Evolutionary conservation across 495 filamentous ascomycete genomes (phyloP).

Genomic region (Podospora bellae-mahoneyi): DNA sequence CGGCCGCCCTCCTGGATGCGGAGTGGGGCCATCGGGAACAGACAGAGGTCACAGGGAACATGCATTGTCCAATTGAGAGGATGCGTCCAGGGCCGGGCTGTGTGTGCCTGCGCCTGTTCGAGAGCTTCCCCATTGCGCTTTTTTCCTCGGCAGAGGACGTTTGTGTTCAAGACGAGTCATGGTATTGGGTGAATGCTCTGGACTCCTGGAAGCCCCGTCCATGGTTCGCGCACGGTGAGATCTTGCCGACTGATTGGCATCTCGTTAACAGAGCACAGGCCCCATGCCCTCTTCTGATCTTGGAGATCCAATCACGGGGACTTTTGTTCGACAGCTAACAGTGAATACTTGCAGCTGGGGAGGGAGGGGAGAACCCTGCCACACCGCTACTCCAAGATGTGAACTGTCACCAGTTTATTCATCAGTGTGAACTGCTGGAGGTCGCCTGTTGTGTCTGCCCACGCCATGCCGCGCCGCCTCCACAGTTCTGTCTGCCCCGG

Average conservation of each 20-base stretch:
- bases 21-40: conserved; percentile 3
- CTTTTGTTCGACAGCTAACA: neutral
- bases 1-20: neutral
- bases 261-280: neutral
- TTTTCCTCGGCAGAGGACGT: conserved; percentile 3
- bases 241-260: neutral
- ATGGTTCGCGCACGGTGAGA: neutral
- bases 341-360: neutral
- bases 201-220: neutral
- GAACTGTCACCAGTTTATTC: neutral
- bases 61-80: neutral
- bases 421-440: neutral
- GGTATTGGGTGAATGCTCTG: neutral
- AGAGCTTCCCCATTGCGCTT: neutral
- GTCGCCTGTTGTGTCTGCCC: neutral
- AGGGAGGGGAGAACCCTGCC: conserved; percentile 5
- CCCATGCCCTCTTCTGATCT: too few species aligned
- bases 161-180: neutral
- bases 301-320: neutral
- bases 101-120: neutral
- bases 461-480: neutral
- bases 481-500: neutral
- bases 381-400: conserved; percentile 10
- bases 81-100: conserved; percentile 1
- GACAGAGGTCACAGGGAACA: neutral